Base-by-base conservation (phyloP, 257 asterid genomes). In the Solanum appendiculatum region DNA sequence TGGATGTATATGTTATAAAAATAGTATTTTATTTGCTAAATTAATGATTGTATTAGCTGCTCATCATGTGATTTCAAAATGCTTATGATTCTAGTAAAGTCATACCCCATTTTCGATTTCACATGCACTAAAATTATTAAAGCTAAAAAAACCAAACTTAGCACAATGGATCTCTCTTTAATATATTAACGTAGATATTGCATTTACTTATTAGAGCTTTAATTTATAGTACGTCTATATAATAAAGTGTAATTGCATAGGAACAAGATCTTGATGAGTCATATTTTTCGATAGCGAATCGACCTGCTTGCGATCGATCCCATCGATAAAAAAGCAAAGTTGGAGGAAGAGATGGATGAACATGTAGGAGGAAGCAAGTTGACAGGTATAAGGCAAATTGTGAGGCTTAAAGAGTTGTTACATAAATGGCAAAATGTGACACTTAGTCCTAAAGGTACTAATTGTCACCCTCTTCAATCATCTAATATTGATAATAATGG, bases 341-440 rank as follows among this genome's bases (percentile, higher is more conserved):
- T n/a, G n/a, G n/a, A n/a, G 5, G 48, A 70, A 33, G 4, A 88
- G 85, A 93, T 93, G 97, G 98, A 93, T 84, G 93, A 89, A 68
- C 68, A 66, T 12, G 95, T 90, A 75, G 91, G 90, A 75, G 94
- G 92, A 75, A 90, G 70, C 90, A 94, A 91, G 92, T 89, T 93
- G 39, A 93, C 89, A 46, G 97, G 97, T 56, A 96, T 96, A 78
- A 88, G 91, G 74, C 96, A 96, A n/a, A 94, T 96, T 18, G 98
- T 94, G n/a, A 92, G 87, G 86, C 94, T 96, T 5, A 96, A 94
- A 83, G 94, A 92, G 39, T 56, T 94, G 86, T 90, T 94, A 15
- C 90, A 92, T 15, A 96, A 92, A 84, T 96, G 99, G 99, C 98
- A 96, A 87, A 87, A 36, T 3, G 96, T 85, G 0, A 86, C 98